Base-by-base conservation (phyloP, 371 early-diverging fungal species). In the Apophysomyces sp. region DNA sequence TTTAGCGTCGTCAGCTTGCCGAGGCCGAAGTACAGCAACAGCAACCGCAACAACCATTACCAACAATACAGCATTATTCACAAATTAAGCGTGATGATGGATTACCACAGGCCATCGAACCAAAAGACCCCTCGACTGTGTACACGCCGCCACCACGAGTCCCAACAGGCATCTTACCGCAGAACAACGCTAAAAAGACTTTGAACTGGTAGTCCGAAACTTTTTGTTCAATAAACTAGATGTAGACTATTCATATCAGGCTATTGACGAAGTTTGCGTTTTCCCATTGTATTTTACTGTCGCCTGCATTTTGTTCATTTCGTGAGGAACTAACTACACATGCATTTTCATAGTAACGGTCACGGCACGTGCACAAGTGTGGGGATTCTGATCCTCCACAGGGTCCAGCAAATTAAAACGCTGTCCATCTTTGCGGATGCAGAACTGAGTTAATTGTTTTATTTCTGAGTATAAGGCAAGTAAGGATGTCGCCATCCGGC, bases 91-190 rank as follows among this genome's bases (percentile, higher is more conserved):
- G 72, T n/a, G 76, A 76, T 44, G 62, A 73, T n/a, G 65, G 63
- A 6, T 55, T 65, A 15, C 73, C 76, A 8, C 40, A 60, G 18
- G 44, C 65, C 3, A 62, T 76, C n/a, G 39, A 68, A 11, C 80
- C 80, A 12, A 61, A 62, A 4, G 74, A 78, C 60, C 79, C 76
- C 29, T 57, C 72, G 0, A 57, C 55, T 6, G 79, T 78, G 0
- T 60, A 79, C 52, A 79, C 80, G 11, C 80, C 80, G 9, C 80
- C 80, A 28, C 76, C 80, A 24, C 70, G 80, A 18, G 60, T 72
- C 1, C 76, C 80, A 21, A 73, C 74, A 8, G 63, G 71, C 29
- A 68, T 76, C 27, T 24, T 75, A 30, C 55, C 61, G 0, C 31
- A 68, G 16, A 53, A 5, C 11, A 32, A 30, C 12, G 24, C 61